Evolutionary conservation across 2,329 filamentous ascomycete genomes (phyloP), one percentile per base, ranked within the genome.

Genomic region (Nemania sp.): DNA sequence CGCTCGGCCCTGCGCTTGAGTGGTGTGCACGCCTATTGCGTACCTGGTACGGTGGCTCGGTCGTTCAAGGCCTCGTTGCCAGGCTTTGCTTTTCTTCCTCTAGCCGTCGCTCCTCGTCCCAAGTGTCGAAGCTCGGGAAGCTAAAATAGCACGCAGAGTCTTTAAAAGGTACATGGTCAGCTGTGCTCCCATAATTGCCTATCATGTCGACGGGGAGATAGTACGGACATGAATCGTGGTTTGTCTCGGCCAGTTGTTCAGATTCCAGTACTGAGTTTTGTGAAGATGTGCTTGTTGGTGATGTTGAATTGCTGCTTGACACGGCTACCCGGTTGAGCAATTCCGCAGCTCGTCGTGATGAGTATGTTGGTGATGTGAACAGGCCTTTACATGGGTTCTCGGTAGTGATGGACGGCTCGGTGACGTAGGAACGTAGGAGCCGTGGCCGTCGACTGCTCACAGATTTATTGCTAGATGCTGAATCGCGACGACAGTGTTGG

Each of bases 111-210:
- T 75, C 72, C 51, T 75, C 76, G 36, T 81, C 80, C 76, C 85
- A 89, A 56, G 83, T 80, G 64, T 90, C 86, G 69, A 89, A 89
- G 68, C 81, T 86, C 14, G 86, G 86, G 67, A 90, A 90, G 74
- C 86, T 89, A 66, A 88, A 85, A 71, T 90, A 90, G 57, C 82
- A 80, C 51, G 76, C 80, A 64, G 73, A 72, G 45, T 70, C 70
- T 73, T 20, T 34, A 6, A 41, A 8, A 36, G 24, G 4, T 28
- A 36, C 15, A 12, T 19, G 30, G 59, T 64, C 45, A 65, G 64
- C 45, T 23, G 37, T 24, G 9, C 17, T 44, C 14, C 22, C 23
- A 33, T n/a, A 6, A n/a, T 22, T 9, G 19, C 14, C 46, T 24
- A 12, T 36, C 26, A n/a, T 28, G 30, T 24, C 26, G 23, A 17